Evolutionary conservation across 2,329 filamentous ascomycete genomes (phyloP), one percentile per base, ranked within the genome.

Genomic region (Fusarium equiseti): DNA sequence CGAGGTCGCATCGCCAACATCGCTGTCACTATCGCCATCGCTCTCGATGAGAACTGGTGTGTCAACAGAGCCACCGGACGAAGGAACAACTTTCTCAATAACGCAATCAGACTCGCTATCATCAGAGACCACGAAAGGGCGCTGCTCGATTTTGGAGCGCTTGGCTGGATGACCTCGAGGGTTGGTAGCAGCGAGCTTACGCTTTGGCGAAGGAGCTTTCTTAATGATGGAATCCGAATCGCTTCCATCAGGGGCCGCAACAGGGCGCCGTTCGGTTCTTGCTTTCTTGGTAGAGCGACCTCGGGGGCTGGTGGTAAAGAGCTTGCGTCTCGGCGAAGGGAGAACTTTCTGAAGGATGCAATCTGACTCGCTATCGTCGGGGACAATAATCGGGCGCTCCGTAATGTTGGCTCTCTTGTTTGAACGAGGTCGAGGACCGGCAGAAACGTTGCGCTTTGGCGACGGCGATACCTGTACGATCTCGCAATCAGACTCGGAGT

Each of bases 51-150:
- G 52, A 18, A 32, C 22, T 31, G 59, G 46, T 22, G 29, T 27
- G 6, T 44, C 55, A 6, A 46, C 12, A 6, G 44, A 38, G 26
- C 66, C 48, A 3, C 49, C 55, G 8, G 67, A 62, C 22, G 63
- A 59, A 24, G 57, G 45, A n/a, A 43, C 20, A n/a, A 52, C 56
- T n/a, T 66, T 73, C 42, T 72, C 70, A n/a, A 66, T 68, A 10
- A 70, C 31, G 40, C 68, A 68, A 29, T 75, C 74, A 3, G 69
- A 68, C 15, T 63, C 64, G 18, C 35, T 38, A 20, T 73, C 50
- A 5, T 40, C 53, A 4, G 40, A 24, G 35, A 38, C 18, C 35
- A 38, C 11, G 48, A 40, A 15, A 11, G 24, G 18, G 24, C 35
- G 38, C 32, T 12, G 59, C 29, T 35, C 12, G 18, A 38, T 49